These are phyloP conservation scores for Magnusiomyces ingens DNA, from an alignment of 1,139 yeast genomes.

Conservation along the genomic window DNA sequence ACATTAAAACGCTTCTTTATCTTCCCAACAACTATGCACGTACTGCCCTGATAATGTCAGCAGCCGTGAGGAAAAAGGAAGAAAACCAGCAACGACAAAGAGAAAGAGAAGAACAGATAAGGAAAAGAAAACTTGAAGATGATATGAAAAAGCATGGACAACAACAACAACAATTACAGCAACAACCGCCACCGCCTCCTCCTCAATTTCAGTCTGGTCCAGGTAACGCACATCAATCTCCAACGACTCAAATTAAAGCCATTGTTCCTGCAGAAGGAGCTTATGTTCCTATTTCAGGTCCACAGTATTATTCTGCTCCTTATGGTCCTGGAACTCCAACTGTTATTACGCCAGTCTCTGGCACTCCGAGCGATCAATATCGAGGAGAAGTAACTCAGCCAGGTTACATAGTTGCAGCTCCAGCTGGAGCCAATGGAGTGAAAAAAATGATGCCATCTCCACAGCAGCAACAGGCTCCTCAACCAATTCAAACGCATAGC, in stretches of 20 bases:
- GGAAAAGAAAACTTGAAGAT: background rate
- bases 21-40: slow-evolving; percentile 19
- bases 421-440: background rate
- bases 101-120: background rate
- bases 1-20: slow-evolving; percentile 45
- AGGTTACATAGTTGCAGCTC: background rate
- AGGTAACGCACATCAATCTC: slow-evolving; percentile 1
- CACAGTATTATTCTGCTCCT: background rate
- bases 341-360: background rate
- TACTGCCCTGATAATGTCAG: slow-evolving; percentile 18
- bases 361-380: background rate
- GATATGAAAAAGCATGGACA: background rate
- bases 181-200: background rate
- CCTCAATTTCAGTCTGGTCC: background rate
- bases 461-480: background rate
- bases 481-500: background rate
- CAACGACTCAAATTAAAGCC: slow-evolving; percentile 9
- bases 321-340: background rate
- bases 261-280: slow-evolving; percentile 8
- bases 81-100: slow-evolving; percentile 17
- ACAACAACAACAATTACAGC: background rate
- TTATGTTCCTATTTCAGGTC: slow-evolving; percentile 4
- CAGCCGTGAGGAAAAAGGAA: slow-evolving; percentile 15
- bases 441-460: background rate
- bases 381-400: background rate